A percentile compares a stretch with the other conserved stretches of the same genome.
Conservation (phyloP, 2,329 filamentous ascomycete genomes). For the Fusarium verrucosum region DNA sequence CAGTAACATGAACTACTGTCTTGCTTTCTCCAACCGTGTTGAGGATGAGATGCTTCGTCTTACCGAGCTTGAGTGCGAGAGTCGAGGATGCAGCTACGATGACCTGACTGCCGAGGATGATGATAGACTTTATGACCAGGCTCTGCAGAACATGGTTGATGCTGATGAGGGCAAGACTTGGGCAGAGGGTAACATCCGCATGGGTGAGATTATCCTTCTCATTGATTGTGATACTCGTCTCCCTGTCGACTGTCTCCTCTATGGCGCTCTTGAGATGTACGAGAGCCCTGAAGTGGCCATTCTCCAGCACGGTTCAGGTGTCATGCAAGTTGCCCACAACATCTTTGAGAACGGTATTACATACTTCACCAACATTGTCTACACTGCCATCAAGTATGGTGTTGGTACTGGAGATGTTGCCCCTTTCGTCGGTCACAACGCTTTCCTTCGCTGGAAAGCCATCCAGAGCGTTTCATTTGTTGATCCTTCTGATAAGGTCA, state of each 20-base stretch:
- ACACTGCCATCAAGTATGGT: conserved; percentile 75
- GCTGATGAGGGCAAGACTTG: conserved; percentile 63
- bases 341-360: conserved; percentile 80
- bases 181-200: conserved; percentile 65
- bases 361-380: conserved; percentile 82
- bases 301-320: conserved; percentile 76
- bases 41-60: conserved; percentile 58
- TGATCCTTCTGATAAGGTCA: conserved; percentile 56
- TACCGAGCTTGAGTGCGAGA: conserved; percentile 31
- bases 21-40: conserved; percentile 63
- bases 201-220: conserved; percentile 68
- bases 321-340: conserved; percentile 78
- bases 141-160: conserved; percentile 56
- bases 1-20: conserved; percentile 73
- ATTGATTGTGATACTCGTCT: conserved; percentile 73
- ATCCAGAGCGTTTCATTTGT: conserved; percentile 40
- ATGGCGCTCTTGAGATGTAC: conserved; percentile 77
- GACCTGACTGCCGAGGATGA: conserved; percentile 57
- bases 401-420: conserved; percentile 77
- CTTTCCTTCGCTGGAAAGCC: conserved; percentile 73
- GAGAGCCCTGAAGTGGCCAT: conserved; percentile 75
- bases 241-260: conserved; percentile 72
- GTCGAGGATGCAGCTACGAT: conserved; percentile 46
- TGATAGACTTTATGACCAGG: conserved; percentile 55
- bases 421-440: conserved; percentile 82